Base-by-base conservation (phyloP, 176 grass and related monocot species). In the Aegilops tauschii region DNA sequence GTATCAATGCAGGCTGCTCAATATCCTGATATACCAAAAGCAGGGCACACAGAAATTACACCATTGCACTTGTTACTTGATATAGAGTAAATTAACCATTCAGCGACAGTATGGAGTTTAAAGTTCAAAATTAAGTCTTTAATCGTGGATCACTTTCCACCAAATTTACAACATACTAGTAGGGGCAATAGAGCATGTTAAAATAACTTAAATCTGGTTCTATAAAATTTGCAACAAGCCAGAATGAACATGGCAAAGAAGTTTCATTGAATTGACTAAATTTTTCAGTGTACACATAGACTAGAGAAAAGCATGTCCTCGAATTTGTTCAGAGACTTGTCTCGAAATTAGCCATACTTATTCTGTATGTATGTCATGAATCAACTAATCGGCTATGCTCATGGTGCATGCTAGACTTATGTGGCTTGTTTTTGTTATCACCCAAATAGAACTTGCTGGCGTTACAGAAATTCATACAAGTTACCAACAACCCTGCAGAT, bases 1-100 rank as follows among this genome's bases (percentile, higher is more conserved):
- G 97, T 91, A 98, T 98, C 86, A 98, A 92, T 83, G 97, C 97
- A 45, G 97, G 97, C 65, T 96, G 97, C 82, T 98, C 97, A 82
- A 96, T 98, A 89, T 98, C 97, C 97, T 98, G 92, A 61, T 70
- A 88, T 79, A 93, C 12, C 54, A 92, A 76, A 90, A 61, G 14
- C 21, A 56, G 66, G 36, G 66, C 20, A 87, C 64, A 83, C 11
- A 85, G 39, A 83, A 83, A 27, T 76, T 59, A 83, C 28, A 47
- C 21, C 36, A 72, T n/a, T 49, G 20, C 27, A 36, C 10, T 84
- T 70, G 34, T 35, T 61, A 61, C 29, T 52, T 66, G 6, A 70
- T 32, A 77, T 25, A 77, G 61, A 77, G 45, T n/a, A 37, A 82
- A 64, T 23, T n/a, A 82, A 76, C 39, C 39, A n/a, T 82, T 82